Conservation (phyloP, 2,329 filamentous ascomycete species). For the Arthrinium phaeospermum region DNA sequence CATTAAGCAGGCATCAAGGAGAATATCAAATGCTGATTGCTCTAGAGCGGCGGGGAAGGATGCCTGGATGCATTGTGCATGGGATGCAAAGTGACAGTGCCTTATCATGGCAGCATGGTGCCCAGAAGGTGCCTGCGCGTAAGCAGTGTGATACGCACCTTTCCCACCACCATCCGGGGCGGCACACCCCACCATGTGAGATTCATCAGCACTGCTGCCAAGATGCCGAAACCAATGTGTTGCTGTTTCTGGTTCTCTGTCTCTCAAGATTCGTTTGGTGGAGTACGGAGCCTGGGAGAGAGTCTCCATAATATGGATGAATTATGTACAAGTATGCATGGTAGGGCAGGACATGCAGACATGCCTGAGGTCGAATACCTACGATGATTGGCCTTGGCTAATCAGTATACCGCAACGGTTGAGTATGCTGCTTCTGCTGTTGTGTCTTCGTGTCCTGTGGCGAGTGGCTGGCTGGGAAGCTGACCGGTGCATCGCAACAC, state of each 20-base stretch:
- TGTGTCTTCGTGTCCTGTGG: conserved; percentile 11
- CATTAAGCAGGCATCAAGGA: not conserved
- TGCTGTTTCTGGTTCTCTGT: not conserved
- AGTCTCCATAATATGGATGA: not conserved
- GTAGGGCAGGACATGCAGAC: not conserved
- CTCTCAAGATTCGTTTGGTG: not conserved
- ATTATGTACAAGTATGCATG: not conserved
- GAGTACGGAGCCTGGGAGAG: not conserved
- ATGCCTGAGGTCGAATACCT: not conserved
- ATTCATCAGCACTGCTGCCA: not conserved
- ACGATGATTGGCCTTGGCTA: not conserved
- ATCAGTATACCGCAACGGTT: not conserved
- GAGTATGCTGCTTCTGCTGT: not conserved
- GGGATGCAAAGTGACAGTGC: conserved; percentile 2
- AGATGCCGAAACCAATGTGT: not conserved
- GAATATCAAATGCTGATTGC: not conserved
- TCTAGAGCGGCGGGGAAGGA: not conserved
- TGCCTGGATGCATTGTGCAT: not conserved
- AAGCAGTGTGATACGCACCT: not conserved
- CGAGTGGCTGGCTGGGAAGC: not conserved
- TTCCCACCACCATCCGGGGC: not conserved
- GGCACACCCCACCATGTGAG: not conserved
- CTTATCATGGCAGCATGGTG: not conserved
- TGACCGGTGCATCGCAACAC: conserved; percentile 7
- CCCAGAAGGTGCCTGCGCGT: not conserved